A percentile compares a stretch with the other conserved stretches of the same genome.
Evolutionary conservation across 208 protist genomes (phyloP).

Genomic region (Trypanosoma congolense): DNA sequence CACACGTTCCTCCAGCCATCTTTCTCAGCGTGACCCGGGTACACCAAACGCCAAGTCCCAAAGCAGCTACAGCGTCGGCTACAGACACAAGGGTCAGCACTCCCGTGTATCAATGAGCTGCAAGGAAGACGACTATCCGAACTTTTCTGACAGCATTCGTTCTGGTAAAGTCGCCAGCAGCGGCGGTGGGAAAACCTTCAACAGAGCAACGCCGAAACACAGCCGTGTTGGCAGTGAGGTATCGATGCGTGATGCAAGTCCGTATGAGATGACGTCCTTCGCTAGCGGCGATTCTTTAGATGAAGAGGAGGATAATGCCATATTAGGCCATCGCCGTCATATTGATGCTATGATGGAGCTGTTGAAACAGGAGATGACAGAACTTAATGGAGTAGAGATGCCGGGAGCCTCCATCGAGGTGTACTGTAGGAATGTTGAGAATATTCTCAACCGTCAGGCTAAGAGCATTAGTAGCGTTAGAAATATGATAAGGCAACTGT

Average conservation of each 20-base stretch:
- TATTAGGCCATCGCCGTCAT: constrained; percentile 86
- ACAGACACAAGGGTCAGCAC: constrained; percentile 19
- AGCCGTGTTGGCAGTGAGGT: constrained; percentile 32
- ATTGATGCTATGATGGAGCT: constrained; percentile 93
- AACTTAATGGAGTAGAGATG: constrained; percentile 88
- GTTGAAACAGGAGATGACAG: constrained; percentile 90
- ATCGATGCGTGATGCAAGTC: constrained; percentile 26
- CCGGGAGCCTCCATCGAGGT: constrained; percentile 80
- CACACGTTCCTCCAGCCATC: constrained; percentile 42
- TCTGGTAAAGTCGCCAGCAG: constrained; percentile 19
- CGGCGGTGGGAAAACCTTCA: constrained; percentile 11
- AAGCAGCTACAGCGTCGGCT: constrained; percentile 27
- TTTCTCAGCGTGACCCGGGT: constrained; percentile 48
- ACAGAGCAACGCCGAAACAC: constrained; percentile 26
- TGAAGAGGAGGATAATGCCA: constrained; percentile 88
- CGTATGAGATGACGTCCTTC: constrained; percentile 40
- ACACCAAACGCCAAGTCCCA: constrained; percentile 45
- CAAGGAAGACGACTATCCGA: constrained; percentile 28
- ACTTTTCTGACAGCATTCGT: constrained; percentile 34
- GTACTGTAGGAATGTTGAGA: constrained; percentile 88
- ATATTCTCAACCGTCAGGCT: constrained; percentile 61
- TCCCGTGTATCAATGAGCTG: constrained; percentile 16
- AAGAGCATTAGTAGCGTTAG: constrained; percentile 76
- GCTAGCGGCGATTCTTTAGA: constrained; percentile 78
- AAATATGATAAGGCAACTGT: constrained; percentile 69